These are phyloP conservation scores for Euptelea pleiosperma DNA, from an alignment of 164 flowering plant genomes.

Conservation along the genomic window DNA sequence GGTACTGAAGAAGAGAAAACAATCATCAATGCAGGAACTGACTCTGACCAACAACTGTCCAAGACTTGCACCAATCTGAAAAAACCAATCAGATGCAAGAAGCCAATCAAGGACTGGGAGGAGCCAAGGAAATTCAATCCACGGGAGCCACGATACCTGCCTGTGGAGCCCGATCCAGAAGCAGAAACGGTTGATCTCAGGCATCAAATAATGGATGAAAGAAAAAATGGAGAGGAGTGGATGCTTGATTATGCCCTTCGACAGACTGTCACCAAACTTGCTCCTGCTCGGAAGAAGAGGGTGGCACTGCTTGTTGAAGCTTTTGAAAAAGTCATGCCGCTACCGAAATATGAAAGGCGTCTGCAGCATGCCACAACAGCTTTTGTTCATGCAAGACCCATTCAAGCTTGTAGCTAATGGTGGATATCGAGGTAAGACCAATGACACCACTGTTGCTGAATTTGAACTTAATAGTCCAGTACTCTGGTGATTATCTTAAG, in stretches of 20 bases:
- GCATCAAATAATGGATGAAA: slow-evolving; percentile 56
- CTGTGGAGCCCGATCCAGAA: slow-evolving; percentile 41
- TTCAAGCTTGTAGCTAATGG: slow-evolving; percentile 30
- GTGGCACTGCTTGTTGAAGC: slow-evolving; percentile 82
- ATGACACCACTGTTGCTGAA: not conserved
- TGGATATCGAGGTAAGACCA: slow-evolving; percentile 22
- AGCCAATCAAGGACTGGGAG: slow-evolving; percentile 45
- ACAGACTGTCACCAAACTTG: slow-evolving; percentile 59
- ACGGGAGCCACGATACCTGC: slow-evolving; percentile 40
- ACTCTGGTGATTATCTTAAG: too few relatives aligned
- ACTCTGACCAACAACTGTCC: slow-evolving; percentile 16
- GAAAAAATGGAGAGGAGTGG: slow-evolving; percentile 77
- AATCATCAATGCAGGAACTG: slow-evolving; percentile 13
- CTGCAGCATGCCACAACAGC: slow-evolving; percentile 12
- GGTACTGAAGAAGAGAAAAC: slow-evolving; percentile 14
- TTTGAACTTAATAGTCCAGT: too few relatives aligned
- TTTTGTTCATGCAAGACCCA: slow-evolving; percentile 22
- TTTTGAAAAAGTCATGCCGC: slow-evolving; percentile 70
- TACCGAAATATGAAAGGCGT: slow-evolving; percentile 22
- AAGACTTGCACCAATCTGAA: slow-evolving; percentile 52
- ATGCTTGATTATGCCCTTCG: slow-evolving; percentile 88
- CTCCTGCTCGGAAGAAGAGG: slow-evolving; percentile 63
- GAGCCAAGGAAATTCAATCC: slow-evolving; percentile 58
- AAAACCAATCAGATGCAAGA: slow-evolving; percentile 34
- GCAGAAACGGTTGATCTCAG: slow-evolving; percentile 63